Evolutionary conservation across 257 asterid species (phyloP).

Genomic region (Solanum peruvianum): DNA sequence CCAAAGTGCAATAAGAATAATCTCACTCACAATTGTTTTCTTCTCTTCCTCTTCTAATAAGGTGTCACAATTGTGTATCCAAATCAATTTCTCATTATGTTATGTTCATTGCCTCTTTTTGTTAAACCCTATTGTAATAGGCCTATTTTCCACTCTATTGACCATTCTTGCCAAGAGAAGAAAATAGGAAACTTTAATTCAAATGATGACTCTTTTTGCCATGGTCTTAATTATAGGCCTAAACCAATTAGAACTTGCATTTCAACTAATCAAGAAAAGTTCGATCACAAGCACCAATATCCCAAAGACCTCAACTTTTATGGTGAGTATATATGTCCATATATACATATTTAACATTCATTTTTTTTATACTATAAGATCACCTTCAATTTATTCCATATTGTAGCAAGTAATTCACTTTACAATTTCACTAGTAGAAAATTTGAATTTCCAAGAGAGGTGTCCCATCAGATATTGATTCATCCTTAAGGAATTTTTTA

Average conservation of each 20-base stretch:
- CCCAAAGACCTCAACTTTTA: background rate
- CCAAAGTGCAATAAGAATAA: background rate
- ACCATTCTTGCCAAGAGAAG: background rate
- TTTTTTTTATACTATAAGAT: background rate
- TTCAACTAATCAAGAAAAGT: background rate
- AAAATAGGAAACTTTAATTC: background rate
- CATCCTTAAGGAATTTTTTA: background rate
- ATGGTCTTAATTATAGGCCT: background rate
- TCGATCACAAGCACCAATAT: background rate
- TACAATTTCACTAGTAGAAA: background rate
- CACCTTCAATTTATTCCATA: background rate
- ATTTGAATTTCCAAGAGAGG: background rate
- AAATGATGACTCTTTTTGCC: background rate
- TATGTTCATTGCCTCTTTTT: background rate
- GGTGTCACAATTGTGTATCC: background rate
- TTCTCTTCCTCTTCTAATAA: background rate
- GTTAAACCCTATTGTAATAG: slow-evolving; percentile 1
- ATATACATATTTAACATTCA: background rate
- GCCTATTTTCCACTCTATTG: slow-evolving; percentile 64
- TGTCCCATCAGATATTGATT: background rate
- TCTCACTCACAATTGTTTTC: background rate
- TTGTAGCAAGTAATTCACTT: background rate
- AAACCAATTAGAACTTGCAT: background rate
- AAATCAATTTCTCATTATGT: background rate
- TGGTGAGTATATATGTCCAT: background rate